Evolutionary conservation across 176 grass and related monocot genomes (phyloP).

Genomic region (Lolium multiflorum): DNA sequence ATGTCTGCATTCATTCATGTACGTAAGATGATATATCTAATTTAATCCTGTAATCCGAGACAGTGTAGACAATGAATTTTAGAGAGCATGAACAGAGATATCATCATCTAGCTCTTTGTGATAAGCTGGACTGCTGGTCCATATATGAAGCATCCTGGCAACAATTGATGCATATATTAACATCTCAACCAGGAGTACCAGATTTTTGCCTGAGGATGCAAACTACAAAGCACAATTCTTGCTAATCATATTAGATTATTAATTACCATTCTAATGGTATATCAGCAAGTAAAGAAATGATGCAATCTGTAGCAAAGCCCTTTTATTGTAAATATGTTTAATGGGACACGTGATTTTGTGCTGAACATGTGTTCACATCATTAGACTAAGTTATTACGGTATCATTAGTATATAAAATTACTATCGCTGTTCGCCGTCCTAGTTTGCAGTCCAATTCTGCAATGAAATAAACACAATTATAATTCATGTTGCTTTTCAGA

Average conservation of each 20-base stretch:
- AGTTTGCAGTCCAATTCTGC: no score
- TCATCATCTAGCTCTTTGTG: neutral
- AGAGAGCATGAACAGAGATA: slow-evolving; percentile 23
- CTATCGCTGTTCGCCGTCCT: no score
- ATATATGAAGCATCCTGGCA: slow-evolving; percentile 15
- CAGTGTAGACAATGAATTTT: slow-evolving; percentile 4
- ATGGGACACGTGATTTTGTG: no score
- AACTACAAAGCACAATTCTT: neutral
- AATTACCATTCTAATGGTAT: no score
- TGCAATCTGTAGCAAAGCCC: no score
- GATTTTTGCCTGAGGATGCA: neutral
- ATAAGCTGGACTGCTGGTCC: slow-evolving; percentile 14
- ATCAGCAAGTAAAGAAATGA: no score
- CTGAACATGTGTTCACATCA: no score
- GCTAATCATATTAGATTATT: neutral
- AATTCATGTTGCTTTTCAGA: no score
- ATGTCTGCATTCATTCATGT: slow-evolving; percentile 32
- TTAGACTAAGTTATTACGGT: no score
- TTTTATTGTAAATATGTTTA: no score
- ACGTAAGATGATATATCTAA: neutral
- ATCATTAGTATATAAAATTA: no score
- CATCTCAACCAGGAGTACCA: slow-evolving; percentile 4
- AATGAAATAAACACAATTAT: no score
- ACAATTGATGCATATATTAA: neutral
- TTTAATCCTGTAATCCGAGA: neutral